Evolutionary conservation across 331 rosid genomes (phyloP).

Genomic region (Malus hybrid): DNA sequence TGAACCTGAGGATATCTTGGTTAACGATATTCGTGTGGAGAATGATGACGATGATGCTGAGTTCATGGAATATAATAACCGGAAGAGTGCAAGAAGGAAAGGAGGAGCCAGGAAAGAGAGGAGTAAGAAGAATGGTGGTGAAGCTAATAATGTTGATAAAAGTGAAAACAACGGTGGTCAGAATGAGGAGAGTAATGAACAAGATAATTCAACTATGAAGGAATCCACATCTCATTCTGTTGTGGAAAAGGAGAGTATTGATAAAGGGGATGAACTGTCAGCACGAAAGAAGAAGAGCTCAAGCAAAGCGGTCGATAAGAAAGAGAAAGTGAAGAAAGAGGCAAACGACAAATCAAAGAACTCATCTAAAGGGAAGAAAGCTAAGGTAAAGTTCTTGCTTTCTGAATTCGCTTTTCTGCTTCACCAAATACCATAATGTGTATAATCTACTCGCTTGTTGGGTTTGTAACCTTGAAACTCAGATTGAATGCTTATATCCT

Average conservation of each 20-base stretch:
- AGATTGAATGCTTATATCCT: not conserved
- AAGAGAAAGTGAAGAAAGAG: slow-evolving; percentile 41
- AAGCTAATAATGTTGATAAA: slow-evolving; percentile 13
- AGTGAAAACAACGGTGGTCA: slow-evolving; percentile 14
- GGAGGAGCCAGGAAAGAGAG: slow-evolving; percentile 44
- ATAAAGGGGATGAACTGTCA: slow-evolving; percentile 27
- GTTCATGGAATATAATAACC: slow-evolving; percentile 43
- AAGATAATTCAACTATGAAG: slow-evolving; percentile 23
- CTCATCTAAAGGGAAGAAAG: slow-evolving; percentile 60
- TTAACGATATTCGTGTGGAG: not conserved
- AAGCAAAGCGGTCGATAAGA: slow-evolving; percentile 34
- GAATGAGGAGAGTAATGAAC: slow-evolving; percentile 17
- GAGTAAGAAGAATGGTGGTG: slow-evolving; percentile 40
- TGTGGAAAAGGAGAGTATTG: slow-evolving; percentile 21
- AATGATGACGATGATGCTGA: slow-evolving; percentile 30
- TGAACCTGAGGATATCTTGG: slow-evolving; percentile 21
- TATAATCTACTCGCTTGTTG: not conserved
- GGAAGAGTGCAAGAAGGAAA: slow-evolving; percentile 43
- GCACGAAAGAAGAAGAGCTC: slow-evolving; percentile 37
- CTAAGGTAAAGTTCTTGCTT: slow-evolving; percentile 53
- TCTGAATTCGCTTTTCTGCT: not conserved
- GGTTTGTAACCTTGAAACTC: not conserved
- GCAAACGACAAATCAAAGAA: slow-evolving; percentile 35
- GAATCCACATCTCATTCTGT: slow-evolving; percentile 33
- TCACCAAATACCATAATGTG: not conserved